These are phyloP conservation scores for Rosa rugosa DNA, from an alignment of 306 rosid species.

Conservation along the genomic window DNA sequence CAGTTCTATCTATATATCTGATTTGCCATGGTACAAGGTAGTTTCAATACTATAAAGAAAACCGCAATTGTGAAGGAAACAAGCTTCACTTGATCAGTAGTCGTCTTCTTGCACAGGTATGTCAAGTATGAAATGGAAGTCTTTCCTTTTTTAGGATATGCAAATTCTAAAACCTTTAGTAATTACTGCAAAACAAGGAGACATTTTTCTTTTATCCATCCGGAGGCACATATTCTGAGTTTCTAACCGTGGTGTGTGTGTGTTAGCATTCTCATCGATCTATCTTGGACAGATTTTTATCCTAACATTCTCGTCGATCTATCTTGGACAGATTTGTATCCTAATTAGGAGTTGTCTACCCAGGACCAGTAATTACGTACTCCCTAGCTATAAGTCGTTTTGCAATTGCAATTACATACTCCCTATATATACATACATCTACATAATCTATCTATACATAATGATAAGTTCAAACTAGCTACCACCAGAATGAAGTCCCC, in stretches of 20 bases:
- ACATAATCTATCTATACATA: background rate
- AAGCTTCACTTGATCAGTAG: background rate
- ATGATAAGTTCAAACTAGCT: no score
- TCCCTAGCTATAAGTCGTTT: background rate
- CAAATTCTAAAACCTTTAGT: background rate
- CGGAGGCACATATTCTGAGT: background rate
- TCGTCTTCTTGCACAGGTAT: constrained; percentile 14
- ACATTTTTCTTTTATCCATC: background rate
- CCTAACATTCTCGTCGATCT: background rate
- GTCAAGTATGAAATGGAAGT: background rate
- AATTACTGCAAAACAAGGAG: background rate
- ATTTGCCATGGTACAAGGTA: background rate
- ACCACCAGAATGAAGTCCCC: background rate
- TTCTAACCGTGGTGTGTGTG: no score
- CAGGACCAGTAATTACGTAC: background rate
- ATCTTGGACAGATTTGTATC: background rate
- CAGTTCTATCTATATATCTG: background rate
- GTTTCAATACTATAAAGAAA: background rate
- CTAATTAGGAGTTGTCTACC: background rate
- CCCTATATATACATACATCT: background rate
- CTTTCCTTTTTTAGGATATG: background rate
- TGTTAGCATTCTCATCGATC: background rate
- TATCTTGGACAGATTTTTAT: background rate
- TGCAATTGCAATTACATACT: background rate
- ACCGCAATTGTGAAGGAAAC: background rate